Evolutionary conservation across 2,329 filamentous ascomycete species (phyloP).

Genomic region (Rhynchosporium agropyri): DNA sequence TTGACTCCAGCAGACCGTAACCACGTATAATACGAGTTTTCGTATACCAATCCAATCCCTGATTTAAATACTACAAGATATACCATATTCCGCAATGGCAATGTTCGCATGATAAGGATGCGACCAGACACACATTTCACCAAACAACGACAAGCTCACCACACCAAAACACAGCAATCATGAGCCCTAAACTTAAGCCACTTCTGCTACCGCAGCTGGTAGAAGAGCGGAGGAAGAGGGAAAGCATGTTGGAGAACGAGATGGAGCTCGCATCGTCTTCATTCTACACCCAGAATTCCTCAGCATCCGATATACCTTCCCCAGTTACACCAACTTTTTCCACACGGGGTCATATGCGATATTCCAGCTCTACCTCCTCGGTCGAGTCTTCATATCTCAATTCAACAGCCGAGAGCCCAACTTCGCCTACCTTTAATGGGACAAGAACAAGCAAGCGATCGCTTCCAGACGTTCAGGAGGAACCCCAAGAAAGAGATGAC

Average conservation of each 20-base stretch:
- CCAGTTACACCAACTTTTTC: constrained; percentile 72
- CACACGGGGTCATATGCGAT: constrained; percentile 61
- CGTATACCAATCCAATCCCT: constrained; percentile 15
- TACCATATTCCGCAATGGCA: constrained; percentile 34
- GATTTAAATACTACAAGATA: constrained; percentile 25
- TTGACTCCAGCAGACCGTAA: constrained; percentile 34
- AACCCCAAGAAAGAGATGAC: constrained; percentile 71
- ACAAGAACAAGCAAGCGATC: constrained; percentile 64
- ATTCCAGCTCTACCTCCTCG: constrained; percentile 78
- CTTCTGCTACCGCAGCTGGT: constrained; percentile 57
- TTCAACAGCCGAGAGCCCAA: constrained; percentile 56
- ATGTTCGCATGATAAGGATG: constrained; percentile 31
- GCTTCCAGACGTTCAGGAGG: constrained; percentile 83
- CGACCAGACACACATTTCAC: constrained; percentile 23
- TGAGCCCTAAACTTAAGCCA: constrained; percentile 52
- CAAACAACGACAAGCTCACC: constrained; percentile 14
- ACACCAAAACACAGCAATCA: constrained; percentile 26
- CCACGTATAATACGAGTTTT: constrained; percentile 38
- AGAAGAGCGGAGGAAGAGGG: constrained; percentile 51
- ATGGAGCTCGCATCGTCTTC: constrained; percentile 39
- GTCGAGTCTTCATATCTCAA: constrained; percentile 60
- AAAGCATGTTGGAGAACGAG: constrained; percentile 41
- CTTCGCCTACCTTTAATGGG: constrained; percentile 56
- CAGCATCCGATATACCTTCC: constrained; percentile 67
- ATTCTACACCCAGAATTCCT: constrained; percentile 47